Evolutionary conservation across 129 eudicot genomes (phyloP).

Genomic region (Chrysanthemum lavandulifolium): DNA sequence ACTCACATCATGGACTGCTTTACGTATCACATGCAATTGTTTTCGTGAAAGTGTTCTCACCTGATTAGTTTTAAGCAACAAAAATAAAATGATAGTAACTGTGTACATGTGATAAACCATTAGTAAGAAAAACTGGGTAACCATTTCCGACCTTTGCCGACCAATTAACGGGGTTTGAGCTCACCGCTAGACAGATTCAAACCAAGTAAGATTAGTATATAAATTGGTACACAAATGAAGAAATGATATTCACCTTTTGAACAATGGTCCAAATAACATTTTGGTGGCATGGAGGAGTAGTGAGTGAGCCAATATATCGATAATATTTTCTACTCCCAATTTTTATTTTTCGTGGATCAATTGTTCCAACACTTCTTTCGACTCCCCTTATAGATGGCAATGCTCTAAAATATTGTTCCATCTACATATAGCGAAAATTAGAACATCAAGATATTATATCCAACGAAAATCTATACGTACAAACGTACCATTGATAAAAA

Average conservation of each 20-base stretch:
- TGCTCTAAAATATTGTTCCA: slow-evolving; percentile 12
- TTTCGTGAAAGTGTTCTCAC: slow-evolving; percentile 43
- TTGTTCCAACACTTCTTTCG: slow-evolving; percentile 11
- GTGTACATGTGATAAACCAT: background rate
- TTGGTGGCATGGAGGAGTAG: slow-evolving; percentile 31
- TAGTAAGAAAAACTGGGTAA: background rate
- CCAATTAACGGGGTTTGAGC: no score
- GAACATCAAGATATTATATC: background rate
- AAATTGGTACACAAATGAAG: background rate
- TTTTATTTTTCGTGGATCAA: slow-evolving; percentile 11
- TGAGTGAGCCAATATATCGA: slow-evolving; percentile 35
- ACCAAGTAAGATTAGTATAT: no score
- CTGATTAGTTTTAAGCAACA: slow-evolving; percentile 16
- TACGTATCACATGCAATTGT: slow-evolving; percentile 43
- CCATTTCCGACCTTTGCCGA: no score
- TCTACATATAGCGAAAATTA: background rate
- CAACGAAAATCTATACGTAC: background rate
- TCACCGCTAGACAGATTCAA: no score
- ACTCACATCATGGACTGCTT: slow-evolving; percentile 58
- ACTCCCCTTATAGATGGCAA: background rate
- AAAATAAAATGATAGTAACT: no score
- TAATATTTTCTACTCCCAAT: slow-evolving; percentile 23
- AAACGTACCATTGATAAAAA: background rate
- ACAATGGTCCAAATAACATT: slow-evolving; percentile 33
- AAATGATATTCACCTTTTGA: slow-evolving; percentile 16